Evolutionary conservation across 202 grass and related monocot species (phyloP).

Genomic region (Setaria italica): DNA sequence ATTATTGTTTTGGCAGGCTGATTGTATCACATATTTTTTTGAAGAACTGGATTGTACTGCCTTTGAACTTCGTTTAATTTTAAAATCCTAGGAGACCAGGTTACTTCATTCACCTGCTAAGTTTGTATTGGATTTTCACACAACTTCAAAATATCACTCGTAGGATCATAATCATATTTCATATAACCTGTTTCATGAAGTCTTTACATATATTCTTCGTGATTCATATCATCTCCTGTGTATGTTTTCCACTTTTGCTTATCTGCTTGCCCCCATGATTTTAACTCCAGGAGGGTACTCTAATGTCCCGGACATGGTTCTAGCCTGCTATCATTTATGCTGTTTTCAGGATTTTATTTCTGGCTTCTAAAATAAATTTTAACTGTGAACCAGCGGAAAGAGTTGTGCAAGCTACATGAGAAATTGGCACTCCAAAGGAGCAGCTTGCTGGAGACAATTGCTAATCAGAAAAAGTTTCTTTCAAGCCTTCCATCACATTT

Average conservation of each 20-base stretch:
- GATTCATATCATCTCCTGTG: not conserved
- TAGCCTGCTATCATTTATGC: constrained; percentile 3
- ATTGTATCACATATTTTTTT: not conserved
- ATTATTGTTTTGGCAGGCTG: not conserved
- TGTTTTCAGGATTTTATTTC: constrained; percentile 31
- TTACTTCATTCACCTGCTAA: not conserved
- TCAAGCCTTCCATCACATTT: constrained; percentile 92
- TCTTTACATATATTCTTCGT: constrained; percentile 5
- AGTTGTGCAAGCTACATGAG: constrained; percentile 84
- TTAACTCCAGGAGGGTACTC: not conserved
- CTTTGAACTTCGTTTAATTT: constrained; percentile 3
- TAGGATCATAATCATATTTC: not conserved
- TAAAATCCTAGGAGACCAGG: not conserved
- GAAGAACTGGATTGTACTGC: constrained; percentile 6
- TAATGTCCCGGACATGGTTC: not conserved
- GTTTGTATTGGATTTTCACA: not conserved
- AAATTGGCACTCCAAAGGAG: constrained; percentile 75
- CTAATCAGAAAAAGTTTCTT: constrained; percentile 89
- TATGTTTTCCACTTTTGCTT: not conserved
- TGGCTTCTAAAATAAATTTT: constrained; percentile 48
- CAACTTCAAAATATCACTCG: not conserved
- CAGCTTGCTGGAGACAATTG: constrained; percentile 68
- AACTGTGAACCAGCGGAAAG: constrained; percentile 73
- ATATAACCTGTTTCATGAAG: not conserved
- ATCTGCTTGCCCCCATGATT: not conserved